A percentile compares a stretch with the other conserved stretches of the same genome.
phyloP scores from a whole-genome alignment of 176 grass and related monocot genomes.

The Oryza glumipatula region DNA sequence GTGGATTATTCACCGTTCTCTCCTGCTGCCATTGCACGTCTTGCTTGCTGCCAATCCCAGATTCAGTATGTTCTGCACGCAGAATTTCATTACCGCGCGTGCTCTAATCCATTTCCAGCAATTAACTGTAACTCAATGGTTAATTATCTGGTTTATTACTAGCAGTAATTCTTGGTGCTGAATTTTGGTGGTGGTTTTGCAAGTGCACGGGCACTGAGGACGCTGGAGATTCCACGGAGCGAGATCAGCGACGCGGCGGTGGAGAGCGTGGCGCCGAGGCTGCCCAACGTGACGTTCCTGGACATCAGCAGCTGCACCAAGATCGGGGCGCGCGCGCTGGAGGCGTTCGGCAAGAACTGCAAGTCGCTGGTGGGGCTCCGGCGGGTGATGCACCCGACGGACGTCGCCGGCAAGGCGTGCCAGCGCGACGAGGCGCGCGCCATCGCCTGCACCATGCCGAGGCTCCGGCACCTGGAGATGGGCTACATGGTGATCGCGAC shows the following conservation, averaged over 20 bases:
- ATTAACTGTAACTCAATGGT: neutral
- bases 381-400: constrained; percentile 84
- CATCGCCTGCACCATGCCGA: constrained; percentile 81
- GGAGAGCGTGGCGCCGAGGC: constrained; percentile 62
- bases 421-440: constrained; percentile 91
- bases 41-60: neutral
- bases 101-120: neutral
- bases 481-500: constrained; percentile 80
- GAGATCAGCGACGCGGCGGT: constrained; percentile 86
- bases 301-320: constrained; percentile 94
- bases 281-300: constrained; percentile 74
- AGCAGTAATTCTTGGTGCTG: no score
- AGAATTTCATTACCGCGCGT: neutral
- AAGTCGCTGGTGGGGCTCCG: constrained; percentile 64
- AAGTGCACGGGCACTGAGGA: constrained; percentile 69
- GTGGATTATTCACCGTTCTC: neutral
- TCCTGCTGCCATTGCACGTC: neutral
- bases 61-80: neutral
- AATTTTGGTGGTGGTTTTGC: neutral
- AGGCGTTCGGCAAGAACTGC: constrained; percentile 83
- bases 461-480: constrained; percentile 78
- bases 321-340: constrained; percentile 71
- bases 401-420: constrained; percentile 65
- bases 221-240: constrained; percentile 83
- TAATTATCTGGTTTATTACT: neutral